A percentile compares a stretch with the other conserved stretches of the same genome.
phyloP scores from a whole-genome alignment of 2,329 filamentous ascomycete genomes.

The Trichoderma koningii region DNA sequence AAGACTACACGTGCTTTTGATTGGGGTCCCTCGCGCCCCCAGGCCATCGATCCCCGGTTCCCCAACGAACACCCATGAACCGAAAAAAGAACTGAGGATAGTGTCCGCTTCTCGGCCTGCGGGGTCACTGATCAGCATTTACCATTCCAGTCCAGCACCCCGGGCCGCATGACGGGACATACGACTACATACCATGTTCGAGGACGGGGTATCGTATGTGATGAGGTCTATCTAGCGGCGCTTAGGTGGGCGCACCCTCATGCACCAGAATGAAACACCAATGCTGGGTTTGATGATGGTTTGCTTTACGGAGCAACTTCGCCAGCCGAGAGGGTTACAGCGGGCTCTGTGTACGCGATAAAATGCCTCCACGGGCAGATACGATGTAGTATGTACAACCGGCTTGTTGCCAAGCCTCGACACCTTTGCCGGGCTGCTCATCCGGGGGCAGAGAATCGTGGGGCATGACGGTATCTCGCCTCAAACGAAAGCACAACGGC shows the following conservation, averaged over 20 bases:
- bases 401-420: not conserved
- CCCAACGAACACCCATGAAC: not conserved
- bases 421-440: not conserved
- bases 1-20: conserved; percentile 13
- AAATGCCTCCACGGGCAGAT: not conserved
- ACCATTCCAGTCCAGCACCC: conserved; percentile 14
- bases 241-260: not conserved
- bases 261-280: not conserved
- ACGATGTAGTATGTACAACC: too few species aligned
- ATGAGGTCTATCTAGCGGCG: not conserved
- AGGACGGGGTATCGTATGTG: not conserved
- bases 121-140: conserved; percentile 1
- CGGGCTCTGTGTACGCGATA: not conserved
- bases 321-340: not conserved
- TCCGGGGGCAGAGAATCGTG: not conserved
- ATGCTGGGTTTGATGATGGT: not conserved
- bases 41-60: conserved; percentile 3
- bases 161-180: not conserved
- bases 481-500: not conserved
- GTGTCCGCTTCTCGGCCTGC: not conserved
- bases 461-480: not conserved
- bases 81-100: not conserved
- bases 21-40: not conserved
- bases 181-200: not conserved
- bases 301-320: not conserved